A percentile compares a stretch with the other conserved stretches of the same genome.
Conservation (phyloP, 1,139 yeast genomes). For the Blastobotrys malaysiensis region DNA sequence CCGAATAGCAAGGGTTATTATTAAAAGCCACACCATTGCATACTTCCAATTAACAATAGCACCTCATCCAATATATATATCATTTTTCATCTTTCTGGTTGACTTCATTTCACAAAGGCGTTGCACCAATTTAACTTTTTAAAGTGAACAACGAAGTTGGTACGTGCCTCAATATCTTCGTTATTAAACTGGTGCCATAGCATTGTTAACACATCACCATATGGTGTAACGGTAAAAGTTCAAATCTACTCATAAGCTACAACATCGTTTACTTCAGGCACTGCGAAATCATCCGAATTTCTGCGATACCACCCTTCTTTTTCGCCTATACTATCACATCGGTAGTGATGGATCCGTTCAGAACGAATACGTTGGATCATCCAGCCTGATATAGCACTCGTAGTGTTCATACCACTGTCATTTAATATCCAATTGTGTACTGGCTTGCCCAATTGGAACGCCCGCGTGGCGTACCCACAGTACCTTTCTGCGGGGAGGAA, state of each 20-base stretch:
- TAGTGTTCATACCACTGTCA: neutral
- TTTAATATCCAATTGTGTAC: conserved; percentile 3
- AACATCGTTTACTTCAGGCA: neutral
- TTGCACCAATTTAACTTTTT: neutral
- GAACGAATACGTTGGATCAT: conserved; percentile 28
- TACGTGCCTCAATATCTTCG: neutral
- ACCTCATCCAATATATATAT: too few relatives aligned
- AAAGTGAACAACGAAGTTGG: neutral
- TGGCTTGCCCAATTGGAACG: conserved; percentile 17
- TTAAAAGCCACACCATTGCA: neutral
- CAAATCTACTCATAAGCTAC: neutral
- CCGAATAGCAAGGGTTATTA: neutral
- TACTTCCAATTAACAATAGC: too few relatives aligned
- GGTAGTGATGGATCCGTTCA: conserved; percentile 19
- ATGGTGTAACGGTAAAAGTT: neutral
- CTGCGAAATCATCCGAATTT: neutral
- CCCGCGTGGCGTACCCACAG: conserved; percentile 17
- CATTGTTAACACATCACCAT: too few relatives aligned
- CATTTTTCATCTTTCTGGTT: neutral
- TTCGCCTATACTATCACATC: neutral
- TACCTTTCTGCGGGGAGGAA: conserved; percentile 16
- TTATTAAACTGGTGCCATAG: too few relatives aligned
- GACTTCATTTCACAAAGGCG: neutral
- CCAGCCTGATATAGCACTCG: conserved; percentile 26
- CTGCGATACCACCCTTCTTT: conserved; percentile 20